Base-by-base conservation (phyloP, 495 filamentous ascomycete genomes). In the Penicillium robsamsonii region DNA sequence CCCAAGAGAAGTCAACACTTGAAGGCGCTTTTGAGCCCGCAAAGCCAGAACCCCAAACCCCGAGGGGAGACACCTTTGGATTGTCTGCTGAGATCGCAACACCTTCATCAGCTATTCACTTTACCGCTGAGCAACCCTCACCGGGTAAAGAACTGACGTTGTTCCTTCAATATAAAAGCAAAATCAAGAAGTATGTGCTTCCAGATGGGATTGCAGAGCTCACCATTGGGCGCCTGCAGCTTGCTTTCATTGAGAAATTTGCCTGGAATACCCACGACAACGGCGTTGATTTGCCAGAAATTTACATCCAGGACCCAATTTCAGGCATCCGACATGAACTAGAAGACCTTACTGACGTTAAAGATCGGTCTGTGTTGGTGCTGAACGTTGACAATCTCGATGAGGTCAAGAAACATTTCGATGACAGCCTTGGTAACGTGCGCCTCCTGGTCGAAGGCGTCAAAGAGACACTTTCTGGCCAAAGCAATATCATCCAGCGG, bases 201-300 rank as follows among this genome's bases (percentile, higher is more conserved):
- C 74, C 89, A 2, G 92, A 93, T 63, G 92, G 92, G 5, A 87
- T 85, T 55, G 82, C 85, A 10, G 91, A 89, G 43, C 76, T 98
- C 15, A 91, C 92, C 18, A 85, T 96, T 51, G 90, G 89, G 10
- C 82, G 91, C 11, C 73, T 98, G 53, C 94, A 97, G 65, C 81
- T 97, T 31, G 92, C 93, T n/a, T 98, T 98, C 69, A 98, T 98
- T 61, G 95, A 97, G 60, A 97, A 97, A 63, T 98, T 98, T 64
- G 91, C 92, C 7, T 98, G 96, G 91, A 97, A 94, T 61, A 96
- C 92, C 1, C 93, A 96, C 60, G 89, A 86, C 62, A 93, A 97
- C 66, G 94, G 95, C 22, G 85, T 84, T 12, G 94, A 98, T 64
- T 77, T 98, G 29, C 94, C 94, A 0, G 94, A 97, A 63, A 96